Evolutionary conservation across 1,139 yeast species (phyloP).

Genomic region (Yamadazyma pseudoaaseri): DNA sequence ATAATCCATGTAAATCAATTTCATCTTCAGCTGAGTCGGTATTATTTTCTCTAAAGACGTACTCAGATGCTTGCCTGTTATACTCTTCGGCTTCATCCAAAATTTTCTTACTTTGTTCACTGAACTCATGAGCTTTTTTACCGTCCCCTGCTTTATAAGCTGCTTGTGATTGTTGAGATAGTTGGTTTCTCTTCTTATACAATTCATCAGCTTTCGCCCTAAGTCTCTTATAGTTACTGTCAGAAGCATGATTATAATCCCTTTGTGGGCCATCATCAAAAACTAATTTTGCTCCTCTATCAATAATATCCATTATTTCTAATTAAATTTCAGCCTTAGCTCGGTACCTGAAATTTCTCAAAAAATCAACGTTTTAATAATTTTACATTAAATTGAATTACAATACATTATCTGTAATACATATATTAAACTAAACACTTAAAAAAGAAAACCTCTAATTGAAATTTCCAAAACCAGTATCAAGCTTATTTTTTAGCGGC

Average conservation of each 20-base stretch:
- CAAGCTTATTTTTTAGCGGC: conserved; percentile 39
- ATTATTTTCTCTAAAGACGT: conserved; percentile 85
- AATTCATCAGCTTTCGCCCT: conserved; percentile 72
- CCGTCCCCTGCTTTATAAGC: conserved; percentile 79
- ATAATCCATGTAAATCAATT: conserved; percentile 90
- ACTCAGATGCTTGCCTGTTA: conserved; percentile 84
- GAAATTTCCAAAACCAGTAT: conserved; percentile 8
- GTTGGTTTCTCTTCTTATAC: conserved; percentile 52
- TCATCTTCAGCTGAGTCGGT: conserved; percentile 81
- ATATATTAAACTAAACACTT: conserved; percentile 13
- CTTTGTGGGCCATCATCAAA: conserved; percentile 30
- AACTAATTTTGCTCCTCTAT: conserved; percentile 40
- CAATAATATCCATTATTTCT: conserved; percentile 17
- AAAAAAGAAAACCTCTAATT: conserved; percentile 13
- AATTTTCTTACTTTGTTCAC: conserved; percentile 65
- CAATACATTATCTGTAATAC: not conserved
- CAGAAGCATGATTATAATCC: conserved; percentile 76
- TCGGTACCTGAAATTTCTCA: conserved; percentile 4
- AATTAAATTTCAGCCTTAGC: conserved; percentile 1
- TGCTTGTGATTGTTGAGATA: conserved; percentile 66
- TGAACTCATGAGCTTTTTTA: conserved; percentile 66
- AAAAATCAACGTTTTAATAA: too few relatives aligned
- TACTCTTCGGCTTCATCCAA: conserved; percentile 61
- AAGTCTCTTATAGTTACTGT: conserved; percentile 59
- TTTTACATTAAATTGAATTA: not conserved